Conservation (phyloP, 164 flowering plant genomes). For the Magnolia sinica region DNA sequence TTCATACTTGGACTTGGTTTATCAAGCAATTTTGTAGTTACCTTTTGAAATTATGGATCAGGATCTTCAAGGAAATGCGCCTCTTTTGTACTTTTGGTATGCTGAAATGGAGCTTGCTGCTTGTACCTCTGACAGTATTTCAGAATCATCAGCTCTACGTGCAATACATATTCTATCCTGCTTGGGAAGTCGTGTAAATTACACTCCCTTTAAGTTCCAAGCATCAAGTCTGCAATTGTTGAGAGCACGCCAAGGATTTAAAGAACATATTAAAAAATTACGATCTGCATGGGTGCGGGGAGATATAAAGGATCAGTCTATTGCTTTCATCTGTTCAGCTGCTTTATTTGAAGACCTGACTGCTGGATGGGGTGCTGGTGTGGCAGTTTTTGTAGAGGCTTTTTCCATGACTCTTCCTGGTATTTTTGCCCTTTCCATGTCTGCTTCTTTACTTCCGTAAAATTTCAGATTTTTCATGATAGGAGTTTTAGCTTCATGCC, state of each 20-base stretch:
- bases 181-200: constrained; percentile 67
- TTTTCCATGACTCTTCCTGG: constrained; percentile 90
- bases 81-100: constrained; percentile 86
- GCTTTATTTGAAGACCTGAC: constrained; percentile 85
- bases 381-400: constrained; percentile 59
- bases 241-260: constrained; percentile 91
- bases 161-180: constrained; percentile 74
- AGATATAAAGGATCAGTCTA: constrained; percentile 53
- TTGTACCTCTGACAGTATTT: constrained; percentile 15
- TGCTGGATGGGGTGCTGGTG: constrained; percentile 55
- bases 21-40: constrained; percentile 3
- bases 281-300: constrained; percentile 70
- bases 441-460: neutral
- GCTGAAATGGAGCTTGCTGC: constrained; percentile 71
- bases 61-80: constrained; percentile 55
- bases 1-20: neutral
- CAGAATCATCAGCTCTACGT: constrained; percentile 46
- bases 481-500: neutral
- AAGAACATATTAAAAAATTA: constrained; percentile 50
- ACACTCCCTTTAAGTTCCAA: constrained; percentile 55
- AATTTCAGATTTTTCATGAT: neutral
- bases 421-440: constrained; percentile 12
- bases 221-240: constrained; percentile 68
- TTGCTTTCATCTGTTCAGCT: constrained; percentile 79
- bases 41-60: constrained; percentile 29